phyloP scores from a whole-genome alignment of 176 grass and related monocot species.

The Rhynchospora tenuis region DNA sequence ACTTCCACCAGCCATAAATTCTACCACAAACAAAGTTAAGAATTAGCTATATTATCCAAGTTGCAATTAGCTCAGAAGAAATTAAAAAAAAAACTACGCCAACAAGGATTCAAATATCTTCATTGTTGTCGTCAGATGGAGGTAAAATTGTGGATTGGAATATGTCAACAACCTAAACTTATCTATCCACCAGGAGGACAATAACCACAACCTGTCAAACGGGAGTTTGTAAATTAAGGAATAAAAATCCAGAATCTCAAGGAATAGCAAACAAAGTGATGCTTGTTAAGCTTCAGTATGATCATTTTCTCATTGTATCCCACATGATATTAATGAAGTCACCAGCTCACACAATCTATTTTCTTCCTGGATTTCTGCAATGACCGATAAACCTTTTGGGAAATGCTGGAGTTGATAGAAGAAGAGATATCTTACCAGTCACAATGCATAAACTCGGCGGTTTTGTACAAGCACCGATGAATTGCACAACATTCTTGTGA shows the following conservation, averaged over 20 bases:
- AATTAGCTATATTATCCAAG: not conserved
- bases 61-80: not conserved
- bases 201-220: not conserved
- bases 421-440: conserved; percentile 49
- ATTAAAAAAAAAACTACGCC: not conserved
- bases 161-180: not conserved
- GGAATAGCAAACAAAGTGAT: not conserved
- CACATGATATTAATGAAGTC: not conserved
- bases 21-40: conserved; percentile 33
- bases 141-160: not conserved
- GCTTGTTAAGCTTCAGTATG: not conserved
- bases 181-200: not conserved
- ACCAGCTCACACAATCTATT: not conserved
- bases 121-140: not conserved
- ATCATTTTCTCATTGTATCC: not conserved
- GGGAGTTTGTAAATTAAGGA: not conserved
- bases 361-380: not conserved
- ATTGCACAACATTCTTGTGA: conserved; percentile 97
- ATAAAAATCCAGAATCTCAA: not conserved
- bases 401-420: not conserved
- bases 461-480: conserved; percentile 93
- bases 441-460: conserved; percentile 85
- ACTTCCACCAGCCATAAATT: conserved; percentile 92
- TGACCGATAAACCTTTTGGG: not conserved
- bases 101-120: not conserved